These are phyloP conservation scores for Naganishia randhawae DNA, from an alignment of 768 basidiomycete genomes.

Conservation along the genomic window DNA sequence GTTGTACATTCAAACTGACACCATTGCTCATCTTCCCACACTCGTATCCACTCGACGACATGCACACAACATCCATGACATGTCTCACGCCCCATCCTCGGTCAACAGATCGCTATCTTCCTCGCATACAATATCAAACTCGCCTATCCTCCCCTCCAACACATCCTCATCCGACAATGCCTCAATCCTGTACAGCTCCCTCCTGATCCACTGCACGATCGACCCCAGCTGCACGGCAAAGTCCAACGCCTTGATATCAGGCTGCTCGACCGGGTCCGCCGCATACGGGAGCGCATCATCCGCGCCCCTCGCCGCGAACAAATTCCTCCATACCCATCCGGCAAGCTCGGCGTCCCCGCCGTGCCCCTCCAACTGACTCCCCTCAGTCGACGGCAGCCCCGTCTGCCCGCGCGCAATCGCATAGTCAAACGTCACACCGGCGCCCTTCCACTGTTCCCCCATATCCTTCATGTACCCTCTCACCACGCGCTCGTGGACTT, in stretches of 20 bases:
- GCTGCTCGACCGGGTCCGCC: neutral
- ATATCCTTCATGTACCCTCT: constrained; percentile 77
- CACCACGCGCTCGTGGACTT: constrained; percentile 70
- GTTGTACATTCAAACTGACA: neutral
- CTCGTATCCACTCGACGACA: too few species aligned
- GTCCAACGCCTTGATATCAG: constrained; percentile 53
- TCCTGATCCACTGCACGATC: constrained; percentile 65
- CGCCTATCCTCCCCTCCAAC: constrained; percentile 45
- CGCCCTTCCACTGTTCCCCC: constrained; percentile 84
- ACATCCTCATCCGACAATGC: constrained; percentile 55
- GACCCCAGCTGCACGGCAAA: constrained; percentile 72
- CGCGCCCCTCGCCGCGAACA: constrained; percentile 73
- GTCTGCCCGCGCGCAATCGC: constrained; percentile 60
- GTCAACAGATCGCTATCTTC: constrained; percentile 13
- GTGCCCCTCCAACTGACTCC: constrained; percentile 56
- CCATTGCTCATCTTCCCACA: too few species aligned
- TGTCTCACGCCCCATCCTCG: constrained; percentile 7
- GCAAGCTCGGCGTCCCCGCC: constrained; percentile 78
- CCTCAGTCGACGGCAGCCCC: constrained; percentile 58
- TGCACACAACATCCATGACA: neutral
- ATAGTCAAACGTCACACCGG: constrained; percentile 70
- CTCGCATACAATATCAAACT: constrained; percentile 34
- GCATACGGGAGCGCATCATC: neutral
- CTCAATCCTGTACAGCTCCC: constrained; percentile 70
- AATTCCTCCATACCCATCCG: constrained; percentile 82